Base-by-base conservation (phyloP, 371 early-diverging fungal genomes). In the Rhizomucor pusillus region DNA sequence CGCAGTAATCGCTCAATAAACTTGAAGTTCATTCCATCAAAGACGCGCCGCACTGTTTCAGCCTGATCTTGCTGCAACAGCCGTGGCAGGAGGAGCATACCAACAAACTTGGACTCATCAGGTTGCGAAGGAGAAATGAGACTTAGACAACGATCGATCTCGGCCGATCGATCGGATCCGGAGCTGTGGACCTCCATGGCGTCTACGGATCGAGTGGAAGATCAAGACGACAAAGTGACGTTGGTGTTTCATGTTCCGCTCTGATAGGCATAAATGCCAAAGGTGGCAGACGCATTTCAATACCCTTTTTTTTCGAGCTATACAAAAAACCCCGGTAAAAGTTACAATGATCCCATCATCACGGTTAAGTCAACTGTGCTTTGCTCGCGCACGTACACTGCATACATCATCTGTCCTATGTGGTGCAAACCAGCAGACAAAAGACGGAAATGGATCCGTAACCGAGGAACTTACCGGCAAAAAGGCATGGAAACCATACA, bases 81-180 rank as follows among this genome's bases (percentile, higher is more conserved):
- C 43, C 74, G 67, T 6, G 81, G 81, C 9, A 81, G 47, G n/a
- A 81, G 62, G 39, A 77, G 57, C 66, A 81, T 73, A 10, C 75
- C 81, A 13, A 77, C 75, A 62, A 81, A 81, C 23, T 78, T 78
- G 14, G 69, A 71, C 39, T 78, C 79, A 41, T 81, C 77, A 1
- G 75, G 66, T 39, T 72, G 66, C 12, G 73, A 60, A 23, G 79
- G 73, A 5, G 57, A 44, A 23, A 78, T 67, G 47, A 81, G 60
- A 3, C 66, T 56, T 5, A 81, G 54, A 54, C 81, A 80, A 10
- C 73, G 70, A 60, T 76, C 77, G 25, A 76, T 76, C 46, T 76
- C 73, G 24, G 77, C 73, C 16, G 59, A 29, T 13, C 68, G 64
- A 47, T 76, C 73, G 45, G 54, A 40, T 11, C 43, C 37, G 34